Conservation (phyloP, 2,329 filamentous ascomycete species). For the Venturia oleaginea region DNA sequence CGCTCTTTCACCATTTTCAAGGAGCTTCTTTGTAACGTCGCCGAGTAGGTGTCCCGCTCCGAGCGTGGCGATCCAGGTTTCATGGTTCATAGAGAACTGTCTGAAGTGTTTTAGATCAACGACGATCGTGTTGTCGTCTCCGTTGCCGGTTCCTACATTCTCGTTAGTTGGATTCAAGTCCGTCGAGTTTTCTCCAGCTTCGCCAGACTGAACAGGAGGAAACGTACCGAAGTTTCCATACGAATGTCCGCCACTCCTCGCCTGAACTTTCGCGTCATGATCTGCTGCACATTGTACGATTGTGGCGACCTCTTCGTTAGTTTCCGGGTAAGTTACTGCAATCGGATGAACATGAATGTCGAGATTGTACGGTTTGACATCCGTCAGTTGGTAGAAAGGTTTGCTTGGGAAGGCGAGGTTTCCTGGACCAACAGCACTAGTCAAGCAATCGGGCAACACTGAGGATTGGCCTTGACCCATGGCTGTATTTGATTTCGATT, state of each 20-base stretch:
- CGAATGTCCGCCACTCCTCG: slow-evolving; percentile 45
- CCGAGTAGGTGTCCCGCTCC: slow-evolving; percentile 46
- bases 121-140: slow-evolving; percentile 28
- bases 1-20: slow-evolving; percentile 24
- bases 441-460: not conserved
- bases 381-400: slow-evolving; percentile 4
- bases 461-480: slow-evolving; percentile 4
- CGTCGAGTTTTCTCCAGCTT: not conserved
- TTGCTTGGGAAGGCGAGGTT: slow-evolving; percentile 9
- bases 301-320: slow-evolving; percentile 33
- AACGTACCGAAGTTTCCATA: slow-evolving; percentile 43
- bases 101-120: slow-evolving; percentile 48
- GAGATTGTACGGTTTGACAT: slow-evolving; percentile 25
- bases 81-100: slow-evolving; percentile 43
- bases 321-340: slow-evolving; percentile 27
- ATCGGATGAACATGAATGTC: slow-evolving; percentile 24
- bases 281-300: slow-evolving; percentile 39
- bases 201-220: slow-evolving; percentile 14
- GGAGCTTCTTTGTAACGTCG: slow-evolving; percentile 38
- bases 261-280: slow-evolving; percentile 38
- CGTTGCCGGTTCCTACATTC: slow-evolving; percentile 20
- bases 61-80: slow-evolving; percentile 46
- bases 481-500: not conserved
- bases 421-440: not conserved
- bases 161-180: not conserved